These are phyloP conservation scores for Guyanaporus albipodus DNA, from an alignment of 768 basidiomycete genomes.

Conservation along the genomic window DNA sequence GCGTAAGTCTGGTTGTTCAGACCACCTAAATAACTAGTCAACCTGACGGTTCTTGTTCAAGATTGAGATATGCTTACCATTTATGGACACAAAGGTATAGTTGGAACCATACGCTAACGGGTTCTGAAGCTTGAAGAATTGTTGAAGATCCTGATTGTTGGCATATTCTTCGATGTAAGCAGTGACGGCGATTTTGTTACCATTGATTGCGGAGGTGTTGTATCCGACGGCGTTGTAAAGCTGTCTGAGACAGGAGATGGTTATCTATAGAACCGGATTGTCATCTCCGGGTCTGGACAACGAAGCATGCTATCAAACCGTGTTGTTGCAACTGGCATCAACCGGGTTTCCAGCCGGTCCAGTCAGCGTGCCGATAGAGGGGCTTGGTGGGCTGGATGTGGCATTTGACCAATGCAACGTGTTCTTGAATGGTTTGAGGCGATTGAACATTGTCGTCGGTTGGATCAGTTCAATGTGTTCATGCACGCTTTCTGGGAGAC, in stretches of 20 bases:
- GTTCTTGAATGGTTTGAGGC: slow-evolving; percentile 40
- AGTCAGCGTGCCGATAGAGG: slow-evolving; percentile 16
- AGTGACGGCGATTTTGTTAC: slow-evolving; percentile 52
- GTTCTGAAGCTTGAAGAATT: slow-evolving; percentile 46
- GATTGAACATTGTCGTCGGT: slow-evolving; percentile 67
- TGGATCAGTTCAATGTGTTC: slow-evolving; percentile 64
- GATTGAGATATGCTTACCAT: slow-evolving; percentile 36
- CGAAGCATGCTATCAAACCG: slow-evolving; percentile 10
- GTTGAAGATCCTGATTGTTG: slow-evolving; percentile 49
- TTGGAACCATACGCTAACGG: slow-evolving; percentile 47
- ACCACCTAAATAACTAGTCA: slow-evolving; percentile 43
- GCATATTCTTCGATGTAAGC: slow-evolving; percentile 52
- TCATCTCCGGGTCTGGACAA: background rate
- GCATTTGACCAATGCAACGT: slow-evolving; percentile 34
- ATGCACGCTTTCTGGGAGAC: slow-evolving; percentile 56
- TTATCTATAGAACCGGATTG: slow-evolving; percentile 33
- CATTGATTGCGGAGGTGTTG: slow-evolving; percentile 37
- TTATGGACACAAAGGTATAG: slow-evolving; percentile 52
- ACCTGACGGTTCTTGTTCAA: background rate
- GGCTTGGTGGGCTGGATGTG: background rate
- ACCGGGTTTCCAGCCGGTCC: slow-evolving; percentile 36
- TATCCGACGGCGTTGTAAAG: slow-evolving; percentile 53
- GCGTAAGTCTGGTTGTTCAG: slow-evolving; percentile 52
- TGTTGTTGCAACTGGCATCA: slow-evolving; percentile 45
- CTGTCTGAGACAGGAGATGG: slow-evolving; percentile 49